Evolutionary conservation across 164 flowering plant species (phyloP), one percentile per base, ranked within the genome.

Genomic region (Magnolia changhungtana): DNA sequence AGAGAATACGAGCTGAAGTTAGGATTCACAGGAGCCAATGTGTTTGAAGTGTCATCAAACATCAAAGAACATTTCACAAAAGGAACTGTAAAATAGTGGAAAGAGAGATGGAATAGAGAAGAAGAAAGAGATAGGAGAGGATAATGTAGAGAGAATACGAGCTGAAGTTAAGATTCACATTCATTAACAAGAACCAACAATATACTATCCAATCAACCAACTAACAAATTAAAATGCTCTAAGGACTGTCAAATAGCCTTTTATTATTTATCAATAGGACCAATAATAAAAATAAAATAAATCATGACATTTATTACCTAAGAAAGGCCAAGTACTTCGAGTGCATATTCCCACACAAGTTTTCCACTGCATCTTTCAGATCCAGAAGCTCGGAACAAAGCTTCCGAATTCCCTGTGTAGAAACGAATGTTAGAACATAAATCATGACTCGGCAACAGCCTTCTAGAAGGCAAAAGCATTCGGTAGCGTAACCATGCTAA

Each of bases 311-410:
- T 29, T 70, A 64, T 80, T 87, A 96, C 99, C 99, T 94, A 75
- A 94, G 86, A 81, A 94, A 94, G 67, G 99, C 92, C 79, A 89
- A 77, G 80, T 87, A 92, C 81, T 96, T 96, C 18, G 93, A 82
- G 8, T 85, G 95, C 84, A 85, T 90, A 83, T 96, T 90, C 20
- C 96, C 95, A 84, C 93, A 87, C 82, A 96, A 83, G 78, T 90
- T 90, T 58, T 96, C 99, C 70, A 94, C 99, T 3, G 98, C 92
- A 87, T 96, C 98, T 86, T 96, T 96, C 75, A 96, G 83, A 85
- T 91, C 97, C 87, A 96, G 79, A 73, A 96, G 96, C 88, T 96
- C 98, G 83, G 92, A 92, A 73, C 99, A 96, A 8, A 94, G 88
- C 72, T 88, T 90, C 80, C 99, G 87, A 73, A 96, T 90, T 75